Evolutionary conservation across 768 basidiomycete genomes (phyloP).

Genomic region (Podaxis sp.): DNA sequence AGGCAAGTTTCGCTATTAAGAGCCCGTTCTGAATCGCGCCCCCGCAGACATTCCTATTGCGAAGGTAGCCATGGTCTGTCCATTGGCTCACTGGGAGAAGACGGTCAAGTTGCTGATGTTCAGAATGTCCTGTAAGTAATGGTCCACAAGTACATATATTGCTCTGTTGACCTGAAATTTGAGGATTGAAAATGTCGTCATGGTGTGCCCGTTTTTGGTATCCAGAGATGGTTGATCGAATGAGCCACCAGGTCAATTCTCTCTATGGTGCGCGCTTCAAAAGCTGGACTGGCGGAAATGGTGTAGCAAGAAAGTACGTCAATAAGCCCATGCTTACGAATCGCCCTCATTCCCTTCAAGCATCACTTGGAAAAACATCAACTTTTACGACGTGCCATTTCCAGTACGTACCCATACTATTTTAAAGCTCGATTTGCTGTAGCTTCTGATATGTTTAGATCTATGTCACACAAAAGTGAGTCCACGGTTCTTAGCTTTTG

Average conservation of each 20-base stretch:
- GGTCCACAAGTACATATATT: not conserved
- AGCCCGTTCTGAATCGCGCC: not conserved
- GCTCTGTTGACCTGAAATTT: not conserved
- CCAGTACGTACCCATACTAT: conserved; percentile 35
- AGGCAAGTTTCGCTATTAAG: not conserved
- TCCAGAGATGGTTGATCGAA: not conserved
- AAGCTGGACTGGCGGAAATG: conserved; percentile 63
- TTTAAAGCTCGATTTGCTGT: not conserved
- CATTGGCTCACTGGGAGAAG: conserved; percentile 46
- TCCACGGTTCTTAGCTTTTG: not conserved
- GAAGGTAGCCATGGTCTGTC: conserved; percentile 58
- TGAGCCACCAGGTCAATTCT: conserved; percentile 33
- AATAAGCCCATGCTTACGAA: not conserved
- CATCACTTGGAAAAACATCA: conserved; percentile 56
- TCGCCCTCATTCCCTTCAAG: conserved; percentile 23
- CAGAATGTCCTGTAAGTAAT: conserved; percentile 46
- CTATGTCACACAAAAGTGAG: conserved; percentile 59
- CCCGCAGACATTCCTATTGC: conserved; percentile 43
- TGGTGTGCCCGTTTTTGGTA: conserved; percentile 25
- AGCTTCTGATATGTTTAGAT: conserved; percentile 31
- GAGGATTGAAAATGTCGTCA: conserved; percentile 41
- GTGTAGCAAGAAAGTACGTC: conserved; percentile 48
- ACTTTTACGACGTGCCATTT: conserved; percentile 46
- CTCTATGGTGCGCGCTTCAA: conserved; percentile 64
- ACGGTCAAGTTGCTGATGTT: conserved; percentile 48